Evolutionary conservation across 2,329 filamentous ascomycete genomes (phyloP).

Genomic region (Fusarium floridanum): DNA sequence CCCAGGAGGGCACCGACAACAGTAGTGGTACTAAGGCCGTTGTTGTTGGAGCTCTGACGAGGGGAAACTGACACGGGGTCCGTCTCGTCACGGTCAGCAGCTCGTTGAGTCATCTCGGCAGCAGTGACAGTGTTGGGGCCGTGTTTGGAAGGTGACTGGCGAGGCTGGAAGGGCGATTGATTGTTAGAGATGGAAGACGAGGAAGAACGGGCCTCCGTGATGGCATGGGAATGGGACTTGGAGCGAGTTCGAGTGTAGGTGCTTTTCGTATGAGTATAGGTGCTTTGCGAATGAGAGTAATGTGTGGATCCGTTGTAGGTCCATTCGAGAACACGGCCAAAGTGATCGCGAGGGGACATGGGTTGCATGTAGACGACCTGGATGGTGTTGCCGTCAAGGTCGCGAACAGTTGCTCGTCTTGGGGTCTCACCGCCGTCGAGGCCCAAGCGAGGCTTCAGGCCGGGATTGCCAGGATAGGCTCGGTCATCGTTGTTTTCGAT

Average conservation of each 20-base stretch:
- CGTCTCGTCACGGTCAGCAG: conserved; percentile 35
- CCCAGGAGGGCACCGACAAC: conserved; percentile 83
- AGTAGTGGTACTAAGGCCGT: conserved; percentile 68
- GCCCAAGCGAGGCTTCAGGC: conserved; percentile 50
- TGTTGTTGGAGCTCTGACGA: conserved; percentile 53
- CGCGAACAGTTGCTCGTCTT: conserved; percentile 71
- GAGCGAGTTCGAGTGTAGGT: conserved; percentile 35
- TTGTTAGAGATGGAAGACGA: conserved; percentile 39
- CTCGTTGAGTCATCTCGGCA: conserved; percentile 42
- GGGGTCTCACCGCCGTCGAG: conserved; percentile 45
- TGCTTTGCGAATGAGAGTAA: conserved; percentile 12
- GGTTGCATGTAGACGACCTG: conserved; percentile 74
- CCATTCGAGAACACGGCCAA: conserved; percentile 63
- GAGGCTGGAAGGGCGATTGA: conserved; percentile 37
- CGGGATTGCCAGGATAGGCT: conserved; percentile 32
- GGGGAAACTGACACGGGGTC: conserved; percentile 44
- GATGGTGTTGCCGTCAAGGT: conserved; percentile 87
- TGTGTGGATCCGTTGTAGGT: conserved; percentile 58
- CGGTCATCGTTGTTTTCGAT: conserved; percentile 48
- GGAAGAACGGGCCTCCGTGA: conserved; percentile 37
- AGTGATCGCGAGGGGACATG: conserved; percentile 51
- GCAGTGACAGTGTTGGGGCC: conserved; percentile 39
- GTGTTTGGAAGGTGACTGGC: conserved; percentile 34
- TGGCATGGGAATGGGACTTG: conserved; percentile 40
- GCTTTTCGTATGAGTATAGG: background rate